Evolutionary conservation across 768 basidiomycete species (phyloP).

Genomic region (Leccinum boreale): DNA sequence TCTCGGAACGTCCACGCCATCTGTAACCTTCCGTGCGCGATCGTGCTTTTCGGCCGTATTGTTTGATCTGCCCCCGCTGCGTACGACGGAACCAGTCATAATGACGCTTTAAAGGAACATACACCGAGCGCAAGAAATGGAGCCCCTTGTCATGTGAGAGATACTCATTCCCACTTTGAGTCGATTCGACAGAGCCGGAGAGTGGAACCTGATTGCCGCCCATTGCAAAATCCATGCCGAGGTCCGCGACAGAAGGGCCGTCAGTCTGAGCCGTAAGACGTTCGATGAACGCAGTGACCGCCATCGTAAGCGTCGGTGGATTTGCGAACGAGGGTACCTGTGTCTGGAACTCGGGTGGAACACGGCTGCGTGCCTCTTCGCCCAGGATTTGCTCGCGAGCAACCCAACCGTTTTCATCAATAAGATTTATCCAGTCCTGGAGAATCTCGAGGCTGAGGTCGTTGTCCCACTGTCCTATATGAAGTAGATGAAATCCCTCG

Average conservation of each 20-base stretch:
- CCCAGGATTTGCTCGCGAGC: constrained; percentile 95
- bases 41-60: constrained; percentile 79
- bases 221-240: constrained; percentile 62
- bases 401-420: constrained; percentile 95
- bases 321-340: constrained; percentile 95
- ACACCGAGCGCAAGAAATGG: constrained; percentile 74
- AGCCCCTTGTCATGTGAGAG: constrained; percentile 59
- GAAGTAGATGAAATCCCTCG: constrained; percentile 92
- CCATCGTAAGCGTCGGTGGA: constrained; percentile 93
- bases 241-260: constrained; percentile 55
- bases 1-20: constrained; percentile 86
- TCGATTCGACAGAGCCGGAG: constrained; percentile 13
- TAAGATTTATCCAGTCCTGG: constrained; percentile 83
- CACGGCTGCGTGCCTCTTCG: constrained; percentile 94
- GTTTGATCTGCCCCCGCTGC: constrained; percentile 90
- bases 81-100: constrained; percentile 97
- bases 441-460: constrained; percentile 90
- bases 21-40: constrained; percentile 90
- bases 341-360: constrained; percentile 85
- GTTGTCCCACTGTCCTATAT: constrained; percentile 92
- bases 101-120: constrained; percentile 80
- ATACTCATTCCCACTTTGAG: constrained; percentile 44
- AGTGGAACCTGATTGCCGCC: constrained; percentile 54
- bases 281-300: constrained; percentile 84
- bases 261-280: constrained; percentile 51